Base-by-base conservation (phyloP, 176 grass and related monocot genomes). In the Carex cristatella region DNA sequence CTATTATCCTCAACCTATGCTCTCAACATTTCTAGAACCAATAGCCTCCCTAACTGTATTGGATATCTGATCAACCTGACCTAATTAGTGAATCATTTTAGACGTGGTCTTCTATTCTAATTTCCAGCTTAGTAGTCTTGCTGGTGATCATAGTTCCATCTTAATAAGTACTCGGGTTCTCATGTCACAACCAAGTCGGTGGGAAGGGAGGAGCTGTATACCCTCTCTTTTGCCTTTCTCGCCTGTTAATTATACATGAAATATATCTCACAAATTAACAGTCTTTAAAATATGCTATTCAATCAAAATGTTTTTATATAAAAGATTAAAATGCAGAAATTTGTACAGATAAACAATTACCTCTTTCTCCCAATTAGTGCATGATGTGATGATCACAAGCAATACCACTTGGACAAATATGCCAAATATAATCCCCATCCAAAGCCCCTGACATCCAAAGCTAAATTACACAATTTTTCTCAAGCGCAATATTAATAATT, bases 361-460 rank as follows among this genome's bases (percentile, higher is more conserved):
- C 85, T 94, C 92, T 31, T 79, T 88, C 9, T 93, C 87, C 94
- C 90, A 94, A 62, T 97, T 68, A 60, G 92, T 94, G 42, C 79
- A 87, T 10, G 86, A 10, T 0, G 92, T 93, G 67, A 93, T 83
- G 11, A 53, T 58, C 78, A 85, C 62, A 13, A 90, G 81, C 10
- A 93, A 11, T 61, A 93, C 33, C 48, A 87, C 62, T 86, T 97
- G 90, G 1, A 90, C 92, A 11, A 90, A 1, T 23, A 91, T 60
- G 14, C 92, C 94, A 31, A 89, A 93, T 65, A 87, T 90, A 73
- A 94, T 91, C 38, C 94, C 94, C 1, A 97, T 27, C 94, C 92
- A 93, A 12, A 94, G 91, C 0, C 94, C 92, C 94, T 97, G 76
- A 42, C 37, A 15, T 71, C 23, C 2, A 83, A 66, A 86, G 15